Percentiles rank a stretch among this genome's conserved stretches.
These are phyloP conservation scores for Choiromyces venosus DNA, from an alignment of 495 filamentous ascomycete species.

Conservation along the genomic window DNA sequence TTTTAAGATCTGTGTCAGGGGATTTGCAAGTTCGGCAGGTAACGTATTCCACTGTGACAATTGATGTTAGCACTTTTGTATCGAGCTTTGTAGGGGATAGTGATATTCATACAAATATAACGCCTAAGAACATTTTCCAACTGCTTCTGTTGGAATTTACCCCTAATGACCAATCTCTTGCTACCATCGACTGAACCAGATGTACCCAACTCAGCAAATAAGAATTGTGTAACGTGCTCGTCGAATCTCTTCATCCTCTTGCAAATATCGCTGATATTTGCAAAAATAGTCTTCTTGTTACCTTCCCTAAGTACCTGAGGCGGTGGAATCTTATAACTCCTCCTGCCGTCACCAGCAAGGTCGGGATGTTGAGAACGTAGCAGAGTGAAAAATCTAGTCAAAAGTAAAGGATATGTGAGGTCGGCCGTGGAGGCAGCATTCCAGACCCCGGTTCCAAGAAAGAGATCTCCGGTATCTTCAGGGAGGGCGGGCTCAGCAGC, in stretches of 20 bases:
- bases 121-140: conserved; percentile 90
- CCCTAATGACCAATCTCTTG: conserved; percentile 93
- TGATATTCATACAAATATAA: conserved; percentile 72
- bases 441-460: conserved; percentile 93
- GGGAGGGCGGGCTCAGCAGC: conserved; percentile 49
- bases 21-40: conserved; percentile 97
- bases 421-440: conserved; percentile 66
- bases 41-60: conserved; percentile 77
- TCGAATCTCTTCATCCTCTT: conserved; percentile 91
- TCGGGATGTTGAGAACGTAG: conserved; percentile 92
- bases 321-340: conserved; percentile 97
- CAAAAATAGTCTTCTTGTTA: conserved; percentile 99
- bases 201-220: conserved; percentile 97
- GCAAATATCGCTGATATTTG: conserved; percentile 90
- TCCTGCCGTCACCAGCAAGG: conserved; percentile 70
- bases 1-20: conserved; percentile 92
- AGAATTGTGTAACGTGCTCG: conserved; percentile 92
- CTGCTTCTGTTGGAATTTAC: conserved; percentile 97
- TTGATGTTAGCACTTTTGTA: conserved; percentile 28
- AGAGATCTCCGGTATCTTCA: conserved; percentile 67
- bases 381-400: conserved; percentile 85
- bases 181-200: conserved; percentile 88
- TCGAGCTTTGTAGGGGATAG: conserved; percentile 10
- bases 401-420: conserved; percentile 77
- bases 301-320: conserved; percentile 99